Evolutionary conservation across 148 eudicot species (phyloP).

Genomic region (Limonium bicolor): DNA sequence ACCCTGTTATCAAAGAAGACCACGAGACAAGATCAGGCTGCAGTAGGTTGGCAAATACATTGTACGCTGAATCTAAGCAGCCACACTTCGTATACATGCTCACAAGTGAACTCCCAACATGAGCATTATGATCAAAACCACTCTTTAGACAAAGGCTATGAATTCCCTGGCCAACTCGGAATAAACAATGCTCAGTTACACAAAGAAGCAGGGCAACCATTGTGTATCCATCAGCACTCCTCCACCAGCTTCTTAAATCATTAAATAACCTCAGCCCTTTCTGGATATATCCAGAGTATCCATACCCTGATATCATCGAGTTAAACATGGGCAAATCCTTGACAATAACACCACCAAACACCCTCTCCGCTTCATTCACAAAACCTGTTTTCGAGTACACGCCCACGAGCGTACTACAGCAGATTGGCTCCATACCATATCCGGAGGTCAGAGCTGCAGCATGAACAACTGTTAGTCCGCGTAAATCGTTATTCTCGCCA

Average conservation of each 20-base stretch:
- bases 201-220: constrained; percentile 51
- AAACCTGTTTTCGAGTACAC: constrained; percentile 53
- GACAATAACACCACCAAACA: constrained; percentile 24
- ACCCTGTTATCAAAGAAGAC: constrained; percentile 66
- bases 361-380: constrained; percentile 39
- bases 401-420: constrained; percentile 51
- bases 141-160: constrained; percentile 48
- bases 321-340: constrained; percentile 69
- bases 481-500: constrained; percentile 22
- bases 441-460: constrained; percentile 40
- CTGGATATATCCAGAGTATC: constrained; percentile 33
- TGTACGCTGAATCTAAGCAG: constrained; percentile 47
- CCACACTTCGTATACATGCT: constrained; percentile 58
- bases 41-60: constrained; percentile 27
- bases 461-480: constrained; percentile 31
- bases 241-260: constrained; percentile 29
- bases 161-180: constrained; percentile 43
- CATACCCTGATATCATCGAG: constrained; percentile 55
- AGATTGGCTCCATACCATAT: constrained; percentile 36
- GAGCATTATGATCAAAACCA: constrained; percentile 38
- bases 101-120: constrained; percentile 52
- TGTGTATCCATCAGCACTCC: constrained; percentile 56
- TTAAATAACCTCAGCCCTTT: constrained; percentile 31
- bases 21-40: constrained; percentile 69
- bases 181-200: constrained; percentile 16